These are phyloP conservation scores for Phytophthora ohioensis DNA, from an alignment of 352 stramenopile genomes.

Conservation along the genomic window DNA sequence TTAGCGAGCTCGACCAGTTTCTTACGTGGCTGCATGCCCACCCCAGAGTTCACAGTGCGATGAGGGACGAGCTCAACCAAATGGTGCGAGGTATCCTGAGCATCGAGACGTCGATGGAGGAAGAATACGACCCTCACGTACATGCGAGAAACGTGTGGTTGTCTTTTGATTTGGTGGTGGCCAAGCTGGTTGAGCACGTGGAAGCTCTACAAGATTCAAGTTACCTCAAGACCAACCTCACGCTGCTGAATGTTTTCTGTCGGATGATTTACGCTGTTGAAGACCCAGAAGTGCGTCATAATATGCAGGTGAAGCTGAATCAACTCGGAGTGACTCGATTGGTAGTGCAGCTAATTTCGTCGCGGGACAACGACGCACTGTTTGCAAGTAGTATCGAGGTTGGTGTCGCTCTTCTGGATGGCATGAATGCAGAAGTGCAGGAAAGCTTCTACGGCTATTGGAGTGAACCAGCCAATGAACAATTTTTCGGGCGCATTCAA, in stretches of 20 bases:
- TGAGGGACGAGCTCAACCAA: constrained; percentile 75
- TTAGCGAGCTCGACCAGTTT: constrained; percentile 61
- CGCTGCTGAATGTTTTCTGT: constrained; percentile 74
- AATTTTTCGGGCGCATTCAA: constrained; percentile 64
- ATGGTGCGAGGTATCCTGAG: constrained; percentile 78
- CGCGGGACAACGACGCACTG: constrained; percentile 59
- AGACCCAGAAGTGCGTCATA: constrained; percentile 52
- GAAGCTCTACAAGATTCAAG: constrained; percentile 59
- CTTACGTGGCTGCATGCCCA: constrained; percentile 52
- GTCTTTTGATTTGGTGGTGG: constrained; percentile 75
- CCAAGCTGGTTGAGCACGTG: constrained; percentile 68
- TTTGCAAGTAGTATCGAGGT: constrained; percentile 70
- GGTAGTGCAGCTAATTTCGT: constrained; percentile 71
- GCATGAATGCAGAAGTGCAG: constrained; percentile 83
- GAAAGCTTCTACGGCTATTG: constrained; percentile 71
- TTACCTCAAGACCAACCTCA: constrained; percentile 77
- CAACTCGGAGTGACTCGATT: constrained; percentile 66
- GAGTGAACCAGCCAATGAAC: constrained; percentile 38
- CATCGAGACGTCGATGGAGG: constrained; percentile 54
- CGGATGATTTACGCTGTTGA: constrained; percentile 78
- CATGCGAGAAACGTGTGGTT: constrained; percentile 54
- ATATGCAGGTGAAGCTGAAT: constrained; percentile 79
- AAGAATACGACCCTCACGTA: constrained; percentile 55
- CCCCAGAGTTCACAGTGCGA: constrained; percentile 47
- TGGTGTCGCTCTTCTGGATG: constrained; percentile 71